Evolutionary conservation across 2,329 filamentous ascomycete genomes (phyloP).

Genomic region (Trichophaea hybrida): DNA sequence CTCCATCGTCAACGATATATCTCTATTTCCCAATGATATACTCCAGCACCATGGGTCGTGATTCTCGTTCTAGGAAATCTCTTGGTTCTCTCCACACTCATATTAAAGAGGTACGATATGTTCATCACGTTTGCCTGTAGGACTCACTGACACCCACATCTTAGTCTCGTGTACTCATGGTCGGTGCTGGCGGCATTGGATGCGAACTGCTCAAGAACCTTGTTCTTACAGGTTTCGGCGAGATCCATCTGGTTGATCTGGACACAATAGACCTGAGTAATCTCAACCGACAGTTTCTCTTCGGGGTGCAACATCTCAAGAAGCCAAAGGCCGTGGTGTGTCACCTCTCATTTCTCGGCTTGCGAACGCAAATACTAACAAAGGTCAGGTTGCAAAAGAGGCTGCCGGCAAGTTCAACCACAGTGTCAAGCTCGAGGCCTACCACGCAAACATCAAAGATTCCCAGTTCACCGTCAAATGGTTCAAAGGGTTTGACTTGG

Average conservation of each 20-base stretch:
- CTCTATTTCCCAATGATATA: too few relatives aligned
- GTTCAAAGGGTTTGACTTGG: slow-evolving; percentile 69
- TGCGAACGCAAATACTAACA: neutral
- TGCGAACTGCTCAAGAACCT: slow-evolving; percentile 97
- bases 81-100: slow-evolving; percentile 31
- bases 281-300: slow-evolving; percentile 92
- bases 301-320: slow-evolving; percentile 93
- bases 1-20: too few relatives aligned
- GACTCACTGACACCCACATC: neutral
- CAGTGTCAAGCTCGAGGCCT: slow-evolving; percentile 66
- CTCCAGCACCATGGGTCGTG: slow-evolving; percentile 30
- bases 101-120: slow-evolving; percentile 32
- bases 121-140: neutral
- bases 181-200: slow-evolving; percentile 91
- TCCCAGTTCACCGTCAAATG: slow-evolving; percentile 70
- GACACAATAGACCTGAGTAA: slow-evolving; percentile 98
- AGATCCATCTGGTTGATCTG: slow-evolving; percentile 88
- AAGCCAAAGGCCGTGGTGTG: slow-evolving; percentile 83
- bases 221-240: slow-evolving; percentile 77
- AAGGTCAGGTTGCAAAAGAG: slow-evolving; percentile 68
- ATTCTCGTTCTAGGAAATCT: slow-evolving; percentile 34
- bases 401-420: slow-evolving; percentile 85
- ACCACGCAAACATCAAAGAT: slow-evolving; percentile 94
- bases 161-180: slow-evolving; percentile 76
- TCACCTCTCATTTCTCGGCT: neutral